Percentiles rank a stretch among this genome's conserved stretches.
phyloP scores from a whole-genome alignment of 2,329 filamentous ascomycete genomes.

The Xylaria sp. region DNA sequence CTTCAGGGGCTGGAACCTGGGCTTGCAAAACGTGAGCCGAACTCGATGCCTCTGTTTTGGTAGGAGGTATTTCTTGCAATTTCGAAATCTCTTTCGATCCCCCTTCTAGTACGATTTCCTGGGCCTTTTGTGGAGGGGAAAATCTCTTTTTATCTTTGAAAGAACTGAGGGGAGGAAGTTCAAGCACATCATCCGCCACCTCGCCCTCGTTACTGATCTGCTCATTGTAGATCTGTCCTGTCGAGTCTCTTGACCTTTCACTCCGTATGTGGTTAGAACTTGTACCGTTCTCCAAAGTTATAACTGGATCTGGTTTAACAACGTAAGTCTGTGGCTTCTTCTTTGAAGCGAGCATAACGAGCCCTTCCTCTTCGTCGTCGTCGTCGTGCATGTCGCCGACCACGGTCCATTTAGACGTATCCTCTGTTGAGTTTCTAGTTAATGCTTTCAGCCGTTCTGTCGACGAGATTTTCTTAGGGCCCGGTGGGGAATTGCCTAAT shows the following conservation, averaged over 20 bases:
- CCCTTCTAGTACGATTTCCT: constrained; percentile 7
- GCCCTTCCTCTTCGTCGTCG: constrained; percentile 49
- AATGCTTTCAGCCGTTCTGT: constrained; percentile 65
- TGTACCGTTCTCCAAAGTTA: constrained; percentile 1
- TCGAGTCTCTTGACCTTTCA: not conserved
- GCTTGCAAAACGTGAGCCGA: not conserved
- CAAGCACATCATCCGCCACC: constrained; percentile 44
- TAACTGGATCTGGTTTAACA: constrained; percentile 1
- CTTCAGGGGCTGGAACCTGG: constrained; percentile 37
- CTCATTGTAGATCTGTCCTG: constrained; percentile 32
- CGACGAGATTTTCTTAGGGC: constrained; percentile 66
- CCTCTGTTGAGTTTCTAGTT: constrained; percentile 62
- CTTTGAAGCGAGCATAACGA: constrained; percentile 45
- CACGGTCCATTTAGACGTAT: constrained; percentile 64
- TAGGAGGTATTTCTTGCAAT: not conserved
- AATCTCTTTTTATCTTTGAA: constrained; percentile 47
- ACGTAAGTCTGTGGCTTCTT: constrained; percentile 22
- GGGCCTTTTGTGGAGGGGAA: constrained; percentile 37
- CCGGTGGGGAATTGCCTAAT: constrained; percentile 51
- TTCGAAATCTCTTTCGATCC: constrained; percentile 15
- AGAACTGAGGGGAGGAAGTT: constrained; percentile 46
- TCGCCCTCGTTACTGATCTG: constrained; percentile 34
- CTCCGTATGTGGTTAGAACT: constrained; percentile 8
- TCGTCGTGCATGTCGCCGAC: constrained; percentile 52
- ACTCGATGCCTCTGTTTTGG: constrained; percentile 17